phyloP scores from a whole-genome alignment of 192 early-diverging fungal genomes.

The Coemansia sp. region DNA sequence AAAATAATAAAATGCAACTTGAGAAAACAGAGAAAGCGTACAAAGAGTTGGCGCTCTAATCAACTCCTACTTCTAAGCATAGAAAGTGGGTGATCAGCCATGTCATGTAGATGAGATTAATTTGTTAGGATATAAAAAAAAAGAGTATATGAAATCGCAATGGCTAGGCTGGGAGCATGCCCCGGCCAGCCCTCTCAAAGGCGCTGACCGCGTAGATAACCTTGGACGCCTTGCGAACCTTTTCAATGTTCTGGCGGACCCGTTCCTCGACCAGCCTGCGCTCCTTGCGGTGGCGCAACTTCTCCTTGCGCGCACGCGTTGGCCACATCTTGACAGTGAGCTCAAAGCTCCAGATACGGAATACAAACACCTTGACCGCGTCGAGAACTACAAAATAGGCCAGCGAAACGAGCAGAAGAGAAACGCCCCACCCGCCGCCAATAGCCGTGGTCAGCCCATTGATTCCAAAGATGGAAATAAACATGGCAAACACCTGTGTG shows the following conservation, averaged over 20 bases:
- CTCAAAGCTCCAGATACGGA: slow-evolving; percentile 87
- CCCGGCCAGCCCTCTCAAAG: slow-evolving; percentile 35
- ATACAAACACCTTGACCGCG: slow-evolving; percentile 86
- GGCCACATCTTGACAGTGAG: slow-evolving; percentile 85
- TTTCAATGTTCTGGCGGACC: slow-evolving; percentile 48
- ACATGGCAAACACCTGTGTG: slow-evolving; percentile 89
- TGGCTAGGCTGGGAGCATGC: slow-evolving; percentile 9
- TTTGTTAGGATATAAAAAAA: background rate
- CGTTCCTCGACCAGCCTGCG: slow-evolving; percentile 54
- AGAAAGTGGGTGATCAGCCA: too few relatives aligned
- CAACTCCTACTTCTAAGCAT: too few relatives aligned
- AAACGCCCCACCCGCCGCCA: slow-evolving; percentile 73
- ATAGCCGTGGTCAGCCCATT: slow-evolving; percentile 60
- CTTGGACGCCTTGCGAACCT: slow-evolving; percentile 40
- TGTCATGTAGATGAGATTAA: background rate
- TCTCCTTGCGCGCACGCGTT: slow-evolving; percentile 60
- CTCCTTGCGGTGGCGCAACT: slow-evolving; percentile 60
- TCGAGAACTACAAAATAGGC: slow-evolving; percentile 85
- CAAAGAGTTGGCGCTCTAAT: too few relatives aligned
- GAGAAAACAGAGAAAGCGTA: background rate
- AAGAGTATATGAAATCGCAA: too few relatives aligned
- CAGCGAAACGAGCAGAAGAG: slow-evolving; percentile 73
- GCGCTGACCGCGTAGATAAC: slow-evolving; percentile 40
- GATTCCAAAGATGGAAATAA: slow-evolving; percentile 75
- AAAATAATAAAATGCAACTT: background rate